Base-by-base conservation (phyloP, 495 filamentous ascomycete species). In the Aspergillus sparsus region DNA sequence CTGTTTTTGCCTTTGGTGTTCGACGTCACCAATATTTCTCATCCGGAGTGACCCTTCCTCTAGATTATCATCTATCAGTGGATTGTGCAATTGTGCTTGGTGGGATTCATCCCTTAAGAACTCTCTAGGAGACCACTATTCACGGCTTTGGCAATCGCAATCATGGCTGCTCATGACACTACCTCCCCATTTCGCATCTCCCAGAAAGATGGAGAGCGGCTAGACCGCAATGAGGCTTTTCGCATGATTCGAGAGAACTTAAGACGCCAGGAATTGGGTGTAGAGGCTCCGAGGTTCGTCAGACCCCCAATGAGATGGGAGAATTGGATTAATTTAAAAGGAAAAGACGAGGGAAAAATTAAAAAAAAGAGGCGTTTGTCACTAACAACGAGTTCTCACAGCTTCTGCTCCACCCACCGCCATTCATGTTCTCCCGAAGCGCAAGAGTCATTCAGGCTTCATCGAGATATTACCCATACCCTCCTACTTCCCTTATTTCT, bases 391-490 rank as follows among this genome's bases (percentile, higher is more conserved):
- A 21, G 11, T 50, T 33, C 21, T 49, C 16, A 34, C 65, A 82
- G 80, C 57, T 84, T 85, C 67, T 85, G 81, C 63, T 52, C 69
- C n/a, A 63, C 64, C 47, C 82, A 85, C 63, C 67, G 61, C 42
- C 68, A 74, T 53, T 67, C 68, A 49, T 79, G 75, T 65, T 67
- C 69, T 53, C 45, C 65, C 27, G 59, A 74, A 46, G 74, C 77
- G 41, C 75, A 80, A 63, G 74, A 76, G 50, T 68, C 72, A 21
- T 84, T 81, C 69, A 76, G 84, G 6, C 72, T 85, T n/a, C 82
- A 86, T 56, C 82, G 83, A 62, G 84, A 86, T 51, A 78, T 86
- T 55, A 82, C 85, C 56, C 82, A 86, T 63, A 82, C 83, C 41
- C 74, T 86, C 15, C 74, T 84, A 50, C 76, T 83, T 12, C 84